A percentile compares a stretch with the other conserved stretches of the same genome.
phyloP scores from a whole-genome alignment of 352 stramenopile genomes.

The Pythium rishiriense region DNA sequence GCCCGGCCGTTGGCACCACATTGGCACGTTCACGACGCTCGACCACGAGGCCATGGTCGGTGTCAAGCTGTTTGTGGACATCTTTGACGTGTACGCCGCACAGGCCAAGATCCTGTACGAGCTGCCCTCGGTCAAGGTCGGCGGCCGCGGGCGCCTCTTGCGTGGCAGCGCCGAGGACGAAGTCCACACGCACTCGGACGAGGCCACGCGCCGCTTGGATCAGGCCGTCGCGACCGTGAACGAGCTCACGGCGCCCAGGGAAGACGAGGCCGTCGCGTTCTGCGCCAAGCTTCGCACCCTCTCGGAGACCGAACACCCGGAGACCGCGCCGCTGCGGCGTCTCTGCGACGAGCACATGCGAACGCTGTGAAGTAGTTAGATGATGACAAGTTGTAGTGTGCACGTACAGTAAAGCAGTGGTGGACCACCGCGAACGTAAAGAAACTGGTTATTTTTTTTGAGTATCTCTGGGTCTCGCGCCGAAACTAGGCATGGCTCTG shows the following conservation, averaged over 20 bases:
- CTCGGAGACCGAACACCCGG: not conserved
- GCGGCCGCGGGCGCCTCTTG: not conserved
- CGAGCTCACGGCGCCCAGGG: not conserved
- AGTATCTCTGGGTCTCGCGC: too few relatives aligned
- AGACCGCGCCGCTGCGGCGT: constrained; percentile 3
- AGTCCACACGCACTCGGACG: constrained; percentile 18
- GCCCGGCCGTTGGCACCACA: constrained; percentile 32
- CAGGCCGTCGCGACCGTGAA: constrained; percentile 18
- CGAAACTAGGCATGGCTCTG: too few relatives aligned
- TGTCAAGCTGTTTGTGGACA: constrained; percentile 25
- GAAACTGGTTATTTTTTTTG: not conserved
- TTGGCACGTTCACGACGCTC: constrained; percentile 24
- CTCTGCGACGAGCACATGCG: constrained; percentile 12
- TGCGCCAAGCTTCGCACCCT: constrained; percentile 11
- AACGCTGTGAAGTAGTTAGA: not conserved
- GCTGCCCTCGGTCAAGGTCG: constrained; percentile 11
- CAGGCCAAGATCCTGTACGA: constrained; percentile 30
- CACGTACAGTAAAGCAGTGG: not conserved
- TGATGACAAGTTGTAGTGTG: not conserved
- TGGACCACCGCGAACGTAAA: not conserved
- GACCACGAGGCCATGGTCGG: constrained; percentile 32
- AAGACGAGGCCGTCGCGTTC: not conserved
- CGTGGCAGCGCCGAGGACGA: not conserved
- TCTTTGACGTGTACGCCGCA: constrained; percentile 24
- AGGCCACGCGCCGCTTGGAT: constrained; percentile 14